A percentile compares a stretch with the other conserved stretches of the same genome.
These are phyloP conservation scores for Hansenula lynferdii DNA, from an alignment of 1,139 yeast species.

Conservation along the genomic window DNA sequence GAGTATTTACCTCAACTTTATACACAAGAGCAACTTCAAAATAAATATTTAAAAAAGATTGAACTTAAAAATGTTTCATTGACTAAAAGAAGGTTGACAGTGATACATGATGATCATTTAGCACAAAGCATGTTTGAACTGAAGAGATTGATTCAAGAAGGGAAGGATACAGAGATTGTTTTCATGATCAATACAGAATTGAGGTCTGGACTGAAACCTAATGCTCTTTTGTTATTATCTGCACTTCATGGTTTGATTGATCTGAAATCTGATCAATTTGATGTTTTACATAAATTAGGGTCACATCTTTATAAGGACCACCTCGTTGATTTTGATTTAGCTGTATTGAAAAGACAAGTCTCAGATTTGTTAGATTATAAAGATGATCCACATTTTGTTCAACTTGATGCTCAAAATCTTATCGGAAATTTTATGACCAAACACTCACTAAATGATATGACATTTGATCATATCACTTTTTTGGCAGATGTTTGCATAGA, in stretches of 20 bases:
- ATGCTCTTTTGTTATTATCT: conserved; percentile 4
- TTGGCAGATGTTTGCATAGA: background rate
- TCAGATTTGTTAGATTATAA: background rate
- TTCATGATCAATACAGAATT: conserved; percentile 9
- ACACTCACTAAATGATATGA: background rate
- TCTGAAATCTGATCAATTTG: conserved; percentile 10
- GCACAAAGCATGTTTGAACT: background rate
- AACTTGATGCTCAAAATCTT: background rate
- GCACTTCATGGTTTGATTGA: conserved; percentile 8
- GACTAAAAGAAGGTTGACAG: background rate
- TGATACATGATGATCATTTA: background rate
- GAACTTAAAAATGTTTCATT: background rate
- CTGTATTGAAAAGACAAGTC: conserved; percentile 5
- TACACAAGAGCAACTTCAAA: conserved; percentile 2
- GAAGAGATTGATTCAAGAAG: background rate
- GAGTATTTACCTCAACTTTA: background rate
- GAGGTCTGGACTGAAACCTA: conserved; percentile 18
- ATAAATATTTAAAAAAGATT: conserved; percentile 1
- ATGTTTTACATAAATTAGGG: conserved; percentile 9
- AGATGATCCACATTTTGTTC: background rate
- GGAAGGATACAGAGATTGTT: conserved; percentile 9
- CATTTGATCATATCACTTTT: background rate
- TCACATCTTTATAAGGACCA: conserved; percentile 7
- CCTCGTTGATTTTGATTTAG: conserved; percentile 12
- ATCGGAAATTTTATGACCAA: too few relatives aligned